Percentiles rank a stretch among this genome's conserved stretches.
These are phyloP conservation scores for Paraconiothyrium brasiliense DNA, from an alignment of 2,329 filamentous ascomycete genomes.

Conservation along the genomic window DNA sequence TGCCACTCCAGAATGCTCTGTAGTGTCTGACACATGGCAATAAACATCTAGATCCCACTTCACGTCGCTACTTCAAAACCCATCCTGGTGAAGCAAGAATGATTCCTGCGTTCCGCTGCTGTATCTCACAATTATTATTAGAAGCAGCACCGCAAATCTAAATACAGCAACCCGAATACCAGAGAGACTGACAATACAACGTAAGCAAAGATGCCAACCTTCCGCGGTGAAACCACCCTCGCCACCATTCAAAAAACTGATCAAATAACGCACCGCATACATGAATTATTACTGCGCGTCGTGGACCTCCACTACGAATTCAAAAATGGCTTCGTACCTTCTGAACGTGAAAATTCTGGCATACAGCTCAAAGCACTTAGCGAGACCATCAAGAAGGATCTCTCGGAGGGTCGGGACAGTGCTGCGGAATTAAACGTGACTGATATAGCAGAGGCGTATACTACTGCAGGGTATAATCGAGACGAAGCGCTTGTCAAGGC, in stretches of 20 bases:
- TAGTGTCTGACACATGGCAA: too few relatives aligned
- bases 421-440: background rate
- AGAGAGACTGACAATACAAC: too few relatives aligned
- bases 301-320: background rate
- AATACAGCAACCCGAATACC: too few relatives aligned
- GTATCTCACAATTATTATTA: too few relatives aligned
- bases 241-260: background rate
- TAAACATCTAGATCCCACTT: too few relatives aligned
- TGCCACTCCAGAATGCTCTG: too few relatives aligned
- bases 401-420: background rate
- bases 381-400: background rate
- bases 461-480: background rate
- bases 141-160: too few relatives aligned
- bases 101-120: too few relatives aligned
- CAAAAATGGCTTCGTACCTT: background rate
- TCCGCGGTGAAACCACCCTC: background rate
- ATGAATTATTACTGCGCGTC: background rate
- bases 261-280: background rate
- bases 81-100: too few relatives aligned
- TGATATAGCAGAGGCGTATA: background rate
- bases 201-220: background rate
- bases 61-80: too few relatives aligned
- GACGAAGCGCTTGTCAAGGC: background rate
- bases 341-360: background rate
- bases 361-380: background rate